Conservation (phyloP, 495 filamentous ascomycete species). For the Xylaria telfairii region DNA sequence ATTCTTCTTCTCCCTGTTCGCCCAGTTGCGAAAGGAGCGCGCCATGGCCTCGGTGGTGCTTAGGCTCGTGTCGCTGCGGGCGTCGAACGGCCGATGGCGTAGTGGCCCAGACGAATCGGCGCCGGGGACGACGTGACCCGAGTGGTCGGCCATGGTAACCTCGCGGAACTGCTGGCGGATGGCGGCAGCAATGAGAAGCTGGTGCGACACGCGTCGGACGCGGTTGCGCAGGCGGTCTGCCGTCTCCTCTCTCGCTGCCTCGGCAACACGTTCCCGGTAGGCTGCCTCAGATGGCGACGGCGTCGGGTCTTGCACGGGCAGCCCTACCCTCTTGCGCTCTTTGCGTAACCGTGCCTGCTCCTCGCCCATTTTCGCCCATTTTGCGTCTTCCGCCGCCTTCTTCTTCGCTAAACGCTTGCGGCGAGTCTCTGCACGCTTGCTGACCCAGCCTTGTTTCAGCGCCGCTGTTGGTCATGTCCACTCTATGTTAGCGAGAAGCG, state of each 20-base stretch:
- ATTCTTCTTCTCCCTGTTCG: constrained; percentile 16
- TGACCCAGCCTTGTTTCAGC: constrained; percentile 23
- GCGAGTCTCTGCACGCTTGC: constrained; percentile 16
- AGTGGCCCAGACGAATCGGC: constrained; percentile 7
- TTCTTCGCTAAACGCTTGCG: background rate
- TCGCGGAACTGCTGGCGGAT: constrained; percentile 30
- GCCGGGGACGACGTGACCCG: constrained; percentile 19
- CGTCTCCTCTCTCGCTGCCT: background rate
- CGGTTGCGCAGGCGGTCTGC: constrained; percentile 20
- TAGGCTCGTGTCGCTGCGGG: constrained; percentile 20
- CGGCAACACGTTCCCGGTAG: background rate
- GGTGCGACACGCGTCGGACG: constrained; percentile 27
- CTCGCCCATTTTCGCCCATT: background rate
- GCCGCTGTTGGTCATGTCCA: constrained; percentile 7
- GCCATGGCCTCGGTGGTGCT: constrained; percentile 28
- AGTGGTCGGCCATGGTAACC: constrained; percentile 20
- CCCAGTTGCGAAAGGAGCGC: constrained; percentile 27
- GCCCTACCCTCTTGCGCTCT: constrained; percentile 4
- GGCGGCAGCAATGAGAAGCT: constrained; percentile 34
- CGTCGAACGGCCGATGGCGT: constrained; percentile 21
- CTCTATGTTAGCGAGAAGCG: background rate
- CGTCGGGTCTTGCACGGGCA: constrained; percentile 14
- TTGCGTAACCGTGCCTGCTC: background rate
- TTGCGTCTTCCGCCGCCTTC: background rate
- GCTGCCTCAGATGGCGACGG: constrained; percentile 18